These are phyloP conservation scores for Taiozyma sp. DNA, from an alignment of 1,139 yeast genomes.

Conservation along the genomic window DNA sequence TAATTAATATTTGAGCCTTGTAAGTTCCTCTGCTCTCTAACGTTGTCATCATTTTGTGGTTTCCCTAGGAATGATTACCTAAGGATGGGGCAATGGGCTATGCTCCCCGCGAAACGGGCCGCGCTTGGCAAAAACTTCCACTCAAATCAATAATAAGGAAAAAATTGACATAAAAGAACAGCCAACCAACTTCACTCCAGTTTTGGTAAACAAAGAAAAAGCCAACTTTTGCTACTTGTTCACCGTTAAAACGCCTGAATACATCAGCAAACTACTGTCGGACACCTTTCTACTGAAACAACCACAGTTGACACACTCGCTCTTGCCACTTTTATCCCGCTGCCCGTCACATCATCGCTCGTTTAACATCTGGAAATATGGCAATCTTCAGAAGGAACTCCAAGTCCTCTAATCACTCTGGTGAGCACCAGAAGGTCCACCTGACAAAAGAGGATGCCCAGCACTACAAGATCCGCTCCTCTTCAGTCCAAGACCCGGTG, in stretches of 20 bases:
- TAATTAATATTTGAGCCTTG: no score
- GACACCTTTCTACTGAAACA: not conserved
- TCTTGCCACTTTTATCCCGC: no score
- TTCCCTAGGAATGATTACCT: not conserved
- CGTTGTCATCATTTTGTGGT: not conserved
- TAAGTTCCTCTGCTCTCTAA: no score
- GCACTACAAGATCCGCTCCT: constrained; percentile 52
- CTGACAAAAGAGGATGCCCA: constrained; percentile 42
- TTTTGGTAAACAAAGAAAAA: no score
- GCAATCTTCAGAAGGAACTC: constrained; percentile 24
- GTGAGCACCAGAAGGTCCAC: constrained; percentile 26
- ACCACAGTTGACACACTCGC: no score
- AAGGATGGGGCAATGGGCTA: not conserved
- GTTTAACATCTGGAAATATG: constrained; percentile 8
- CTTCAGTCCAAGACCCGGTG: constrained; percentile 80
- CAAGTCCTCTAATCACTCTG: constrained; percentile 16
- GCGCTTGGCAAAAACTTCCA: not conserved
- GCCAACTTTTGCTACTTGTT: no score
- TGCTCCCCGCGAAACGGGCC: not conserved
- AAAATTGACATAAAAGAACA: not conserved
- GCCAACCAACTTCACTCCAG: no score
- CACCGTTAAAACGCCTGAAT: no score
- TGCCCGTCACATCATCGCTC: no score
- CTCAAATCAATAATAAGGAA: not conserved
- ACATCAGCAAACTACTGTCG: no score